These are phyloP conservation scores for Thalassia testudinum DNA, from an alignment of 116 monocot genomes.

Conservation along the genomic window DNA sequence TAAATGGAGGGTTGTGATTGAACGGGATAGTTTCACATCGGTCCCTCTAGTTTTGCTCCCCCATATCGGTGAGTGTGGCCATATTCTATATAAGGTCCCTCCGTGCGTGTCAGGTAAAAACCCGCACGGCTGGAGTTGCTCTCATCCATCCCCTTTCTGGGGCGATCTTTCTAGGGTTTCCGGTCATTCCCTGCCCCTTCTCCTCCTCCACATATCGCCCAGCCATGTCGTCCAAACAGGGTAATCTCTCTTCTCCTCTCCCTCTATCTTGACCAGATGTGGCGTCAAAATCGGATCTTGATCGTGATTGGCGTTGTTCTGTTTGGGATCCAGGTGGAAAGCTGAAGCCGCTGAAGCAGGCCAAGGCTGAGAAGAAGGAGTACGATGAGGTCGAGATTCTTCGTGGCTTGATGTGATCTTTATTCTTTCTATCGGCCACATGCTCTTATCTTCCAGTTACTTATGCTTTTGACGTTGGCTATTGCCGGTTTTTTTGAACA, in stretches of 20 bases:
- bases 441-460: not conserved
- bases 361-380: constrained; percentile 78
- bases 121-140: no score
- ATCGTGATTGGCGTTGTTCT: not conserved
- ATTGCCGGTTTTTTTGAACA: not conserved
- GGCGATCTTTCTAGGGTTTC: not conserved
- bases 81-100: no score
- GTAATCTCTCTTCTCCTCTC: not conserved
- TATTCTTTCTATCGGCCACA: not conserved
- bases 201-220: not conserved
- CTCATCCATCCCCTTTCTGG: not conserved
- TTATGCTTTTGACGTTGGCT: not conserved
- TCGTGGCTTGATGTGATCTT: not conserved
- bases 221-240: constrained; percentile 18
- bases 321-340: constrained; percentile 46
- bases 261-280: not conserved
- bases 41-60: no score
- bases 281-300: not conserved
- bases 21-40: no score
- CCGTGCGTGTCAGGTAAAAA: no score
- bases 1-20: no score
- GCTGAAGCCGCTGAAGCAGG: constrained; percentile 73
- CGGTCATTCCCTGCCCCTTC: constrained; percentile 1
- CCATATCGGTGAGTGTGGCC: no score
- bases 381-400: constrained; percentile 65